Evolutionary conservation across 2,329 filamentous ascomycete genomes (phyloP), one percentile per base, ranked within the genome.

Genomic region (Aspergillus brasiliensis): DNA sequence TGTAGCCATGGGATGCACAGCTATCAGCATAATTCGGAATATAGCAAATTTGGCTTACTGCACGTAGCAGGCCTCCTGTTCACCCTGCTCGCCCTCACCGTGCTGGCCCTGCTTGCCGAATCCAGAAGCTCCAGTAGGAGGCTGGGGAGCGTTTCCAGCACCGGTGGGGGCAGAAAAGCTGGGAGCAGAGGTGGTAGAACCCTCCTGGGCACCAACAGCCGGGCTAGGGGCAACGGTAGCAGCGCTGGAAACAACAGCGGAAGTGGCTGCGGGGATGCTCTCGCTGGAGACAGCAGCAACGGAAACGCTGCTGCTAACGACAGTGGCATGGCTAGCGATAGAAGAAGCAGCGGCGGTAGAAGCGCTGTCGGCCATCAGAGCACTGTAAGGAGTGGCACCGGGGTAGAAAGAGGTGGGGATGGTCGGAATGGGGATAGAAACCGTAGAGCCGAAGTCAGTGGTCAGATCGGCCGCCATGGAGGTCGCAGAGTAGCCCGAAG

Each of bases 331-430:
- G 40, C 19, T 44, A 19, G 25, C 38, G 31, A 40, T 28, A 28
- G 52, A 46, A 10, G 52, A 55, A 34, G 31, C 31, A 31, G 25
- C 31, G 31, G 31, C 31, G 13, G 37, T 38, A 19, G 34, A 52
- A 31, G 64, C 15, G 46, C 46, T 49, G 46, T 49, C 68, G 46
- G 46, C 46, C 52, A 55, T 55, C 56, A 71, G 53, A n/a, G 68
- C 64, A 37, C 69, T 73, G 40, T 67, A 66, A 10, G 73, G 72
- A 11, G 71, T 73, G 8, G 64, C 69, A 37, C 71, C 70, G 3
- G 73, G 72, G 53, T 68, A 74, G 65, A 74, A 74, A 11, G 65
- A 62, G 49, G 60, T 63, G 28, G 63, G 65, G 28, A 67, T 65
- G 21, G 65, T 64, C 4, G 63, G 65, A 37, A 67, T 65, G 15